A percentile compares a stretch with the other conserved stretches of the same genome.
These are phyloP conservation scores for Catunica adiposa DNA, from an alignment of 2,329 filamentous ascomycete species.

Conservation along the genomic window DNA sequence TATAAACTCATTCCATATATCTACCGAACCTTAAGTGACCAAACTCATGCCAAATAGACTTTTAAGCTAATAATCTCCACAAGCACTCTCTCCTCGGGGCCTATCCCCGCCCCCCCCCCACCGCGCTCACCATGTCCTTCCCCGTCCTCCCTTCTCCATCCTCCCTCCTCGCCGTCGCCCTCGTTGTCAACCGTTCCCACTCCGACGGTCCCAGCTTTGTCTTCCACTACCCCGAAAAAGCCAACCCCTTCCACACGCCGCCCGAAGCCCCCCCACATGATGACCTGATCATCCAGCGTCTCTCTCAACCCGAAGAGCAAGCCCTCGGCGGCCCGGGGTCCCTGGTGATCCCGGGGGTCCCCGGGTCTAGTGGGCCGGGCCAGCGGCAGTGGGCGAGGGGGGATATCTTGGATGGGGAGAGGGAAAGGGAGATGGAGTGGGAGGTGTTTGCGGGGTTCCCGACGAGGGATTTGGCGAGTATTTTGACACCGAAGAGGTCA, in stretches of 20 bases:
- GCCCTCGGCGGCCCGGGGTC: slow-evolving; percentile 17
- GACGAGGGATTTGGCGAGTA: slow-evolving; percentile 61
- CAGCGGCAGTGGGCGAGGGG: slow-evolving; percentile 21
- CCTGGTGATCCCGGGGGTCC: slow-evolving; percentile 16
- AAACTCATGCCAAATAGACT: neutral
- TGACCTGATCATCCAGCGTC: slow-evolving; percentile 33
- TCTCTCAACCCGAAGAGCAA: slow-evolving; percentile 24
- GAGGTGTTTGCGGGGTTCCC: slow-evolving; percentile 58
- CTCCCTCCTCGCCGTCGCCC: slow-evolving; percentile 52
- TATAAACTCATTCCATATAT: too few relatives aligned
- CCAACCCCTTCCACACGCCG: slow-evolving; percentile 21
- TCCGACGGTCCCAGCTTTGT: slow-evolving; percentile 61
- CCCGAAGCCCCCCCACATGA: slow-evolving; percentile 29
- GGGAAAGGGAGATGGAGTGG: slow-evolving; percentile 46
- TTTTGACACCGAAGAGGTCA: slow-evolving; percentile 57
- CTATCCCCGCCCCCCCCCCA: neutral
- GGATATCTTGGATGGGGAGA: slow-evolving; percentile 30
- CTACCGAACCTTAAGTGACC: too few relatives aligned
- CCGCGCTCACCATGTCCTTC: slow-evolving; percentile 27
- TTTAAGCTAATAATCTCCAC: neutral
- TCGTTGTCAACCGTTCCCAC: slow-evolving; percentile 57
- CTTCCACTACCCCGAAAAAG: slow-evolving; percentile 70
- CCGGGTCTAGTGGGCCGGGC: neutral
- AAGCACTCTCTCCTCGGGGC: too few relatives aligned
- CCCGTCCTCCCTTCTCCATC: slow-evolving; percentile 33